Percentiles rank a stretch among this genome's conserved stretches.
These are phyloP conservation scores for Lobosporangium transversale DNA, from an alignment of 192 early-diverging fungal genomes.

Conservation along the genomic window DNA sequence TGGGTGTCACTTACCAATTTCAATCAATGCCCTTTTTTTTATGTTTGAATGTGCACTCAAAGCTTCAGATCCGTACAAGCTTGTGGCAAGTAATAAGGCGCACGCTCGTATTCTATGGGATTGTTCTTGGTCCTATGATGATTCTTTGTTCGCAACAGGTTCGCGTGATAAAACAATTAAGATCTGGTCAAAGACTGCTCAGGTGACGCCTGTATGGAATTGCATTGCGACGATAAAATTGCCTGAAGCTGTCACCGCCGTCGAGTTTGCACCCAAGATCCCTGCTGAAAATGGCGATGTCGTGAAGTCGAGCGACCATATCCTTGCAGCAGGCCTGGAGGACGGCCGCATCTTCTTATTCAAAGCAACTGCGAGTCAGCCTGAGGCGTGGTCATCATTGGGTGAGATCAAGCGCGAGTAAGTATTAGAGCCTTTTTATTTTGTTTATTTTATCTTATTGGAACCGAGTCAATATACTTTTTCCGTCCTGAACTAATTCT, in stretches of 20 bases:
- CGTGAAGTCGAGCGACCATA: constrained; percentile 54
- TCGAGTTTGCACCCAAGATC: constrained; percentile 88
- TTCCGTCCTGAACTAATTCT: constrained; percentile 7
- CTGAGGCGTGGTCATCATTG: constrained; percentile 51
- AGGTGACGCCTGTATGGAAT: constrained; percentile 29
- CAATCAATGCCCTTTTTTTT: neutral
- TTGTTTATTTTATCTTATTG: neutral
- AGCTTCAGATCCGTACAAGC: constrained; percentile 62
- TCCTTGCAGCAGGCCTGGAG: constrained; percentile 86
- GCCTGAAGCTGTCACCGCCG: constrained; percentile 83
- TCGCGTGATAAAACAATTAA: constrained; percentile 94
- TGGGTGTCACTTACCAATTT: neutral
- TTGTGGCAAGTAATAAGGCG: constrained; percentile 72
- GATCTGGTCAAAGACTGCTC: constrained; percentile 67
- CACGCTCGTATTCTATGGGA: constrained; percentile 97
- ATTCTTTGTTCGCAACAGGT: constrained; percentile 84
- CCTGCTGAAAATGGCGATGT: constrained; percentile 57
- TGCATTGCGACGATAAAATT: constrained; percentile 75
- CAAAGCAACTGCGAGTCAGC: constrained; percentile 18
- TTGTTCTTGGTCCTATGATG: constrained; percentile 83
- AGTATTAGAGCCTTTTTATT: constrained; percentile 13
- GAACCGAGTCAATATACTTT: constrained; percentile 33
- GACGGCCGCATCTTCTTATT: constrained; percentile 78
- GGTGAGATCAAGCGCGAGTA: constrained; percentile 58
- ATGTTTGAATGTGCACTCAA: neutral